Evolutionary conservation across 192 early-diverging fungal species (phyloP).

Genomic region (Umbelopsis sp.): DNA sequence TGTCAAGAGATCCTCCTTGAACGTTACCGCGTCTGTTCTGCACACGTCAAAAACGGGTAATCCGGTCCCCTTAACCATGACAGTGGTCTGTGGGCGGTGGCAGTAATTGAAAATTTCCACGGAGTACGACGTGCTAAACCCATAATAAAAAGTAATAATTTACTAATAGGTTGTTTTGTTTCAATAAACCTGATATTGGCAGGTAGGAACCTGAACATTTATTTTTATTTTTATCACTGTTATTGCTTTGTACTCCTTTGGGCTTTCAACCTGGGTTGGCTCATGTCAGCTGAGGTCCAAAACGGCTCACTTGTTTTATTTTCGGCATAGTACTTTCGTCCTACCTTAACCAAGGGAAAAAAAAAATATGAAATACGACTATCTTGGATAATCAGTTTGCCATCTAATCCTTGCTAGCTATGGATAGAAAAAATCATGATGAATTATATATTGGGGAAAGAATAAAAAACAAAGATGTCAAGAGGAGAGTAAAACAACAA

Average conservation of each 20-base stretch:
- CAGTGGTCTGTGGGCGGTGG: conserved; percentile 1
- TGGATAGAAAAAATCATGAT: neutral
- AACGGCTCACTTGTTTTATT: neutral
- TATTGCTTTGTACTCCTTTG: too few species aligned
- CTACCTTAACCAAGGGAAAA: neutral
- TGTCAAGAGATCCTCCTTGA: conserved; percentile 10
- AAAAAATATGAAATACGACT: neutral
- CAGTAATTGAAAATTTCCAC: too few species aligned
- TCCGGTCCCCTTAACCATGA: neutral
- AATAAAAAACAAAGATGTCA: neutral
- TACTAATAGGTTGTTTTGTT: too few species aligned
- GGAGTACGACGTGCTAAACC: too few species aligned
- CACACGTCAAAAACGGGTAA: conserved; percentile 1
- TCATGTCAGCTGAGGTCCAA: conserved; percentile 9
- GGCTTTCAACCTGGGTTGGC: too few species aligned
- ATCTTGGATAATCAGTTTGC: neutral
- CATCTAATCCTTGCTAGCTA: neutral
- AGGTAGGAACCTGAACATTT: too few species aligned
- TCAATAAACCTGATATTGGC: too few species aligned
- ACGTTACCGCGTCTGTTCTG: neutral
- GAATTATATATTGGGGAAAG: neutral
- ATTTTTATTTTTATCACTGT: too few species aligned
- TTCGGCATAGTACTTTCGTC: conserved; percentile 5
- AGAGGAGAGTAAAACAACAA: too few species aligned
- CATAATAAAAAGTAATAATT: too few species aligned